phyloP scores from a whole-genome alignment of 768 basidiomycete genomes.

The Plicaturopsis crispa region DNA sequence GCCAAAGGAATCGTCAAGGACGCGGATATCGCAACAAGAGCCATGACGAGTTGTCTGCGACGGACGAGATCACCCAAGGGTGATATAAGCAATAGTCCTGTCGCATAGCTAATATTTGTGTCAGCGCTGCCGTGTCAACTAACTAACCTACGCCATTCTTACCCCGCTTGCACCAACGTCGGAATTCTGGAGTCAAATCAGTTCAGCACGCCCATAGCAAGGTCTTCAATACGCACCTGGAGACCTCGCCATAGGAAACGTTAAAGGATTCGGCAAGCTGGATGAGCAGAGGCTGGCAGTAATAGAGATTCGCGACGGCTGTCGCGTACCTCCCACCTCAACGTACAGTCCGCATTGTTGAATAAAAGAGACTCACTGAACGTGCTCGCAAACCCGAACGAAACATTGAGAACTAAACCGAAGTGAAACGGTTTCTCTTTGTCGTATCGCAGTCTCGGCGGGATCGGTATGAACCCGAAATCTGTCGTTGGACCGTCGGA shows the following conservation, averaged over 20 bases:
- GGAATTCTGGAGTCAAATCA: slow-evolving; percentile 40
- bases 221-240: slow-evolving; percentile 15
- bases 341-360: background rate
- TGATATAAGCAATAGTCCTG: slow-evolving; percentile 65
- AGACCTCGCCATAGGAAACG: slow-evolving; percentile 27
- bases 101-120: slow-evolving; percentile 56
- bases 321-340: background rate
- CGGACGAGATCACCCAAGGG: slow-evolving; percentile 82
- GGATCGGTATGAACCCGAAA: slow-evolving; percentile 61
- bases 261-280: slow-evolving; percentile 33
- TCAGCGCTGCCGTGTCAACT: no score
- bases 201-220: slow-evolving; percentile 1
- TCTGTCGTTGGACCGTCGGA: no score
- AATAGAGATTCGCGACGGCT: slow-evolving; percentile 77
- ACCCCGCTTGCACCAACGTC: slow-evolving; percentile 65
- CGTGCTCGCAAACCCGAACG: slow-evolving; percentile 60
- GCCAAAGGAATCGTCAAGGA: slow-evolving; percentile 67
- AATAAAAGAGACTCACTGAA: slow-evolving; percentile 30
- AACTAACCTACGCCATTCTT: slow-evolving; percentile 7
- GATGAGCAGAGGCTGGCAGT: slow-evolving; percentile 72
- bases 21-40: slow-evolving; percentile 44
- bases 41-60: slow-evolving; percentile 61
- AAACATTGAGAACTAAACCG: slow-evolving; percentile 41
- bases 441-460: slow-evolving; percentile 44
- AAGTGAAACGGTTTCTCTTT: slow-evolving; percentile 44